Conservation (phyloP, 305 asterid genomes). For the Fraxinus baroniana region DNA sequence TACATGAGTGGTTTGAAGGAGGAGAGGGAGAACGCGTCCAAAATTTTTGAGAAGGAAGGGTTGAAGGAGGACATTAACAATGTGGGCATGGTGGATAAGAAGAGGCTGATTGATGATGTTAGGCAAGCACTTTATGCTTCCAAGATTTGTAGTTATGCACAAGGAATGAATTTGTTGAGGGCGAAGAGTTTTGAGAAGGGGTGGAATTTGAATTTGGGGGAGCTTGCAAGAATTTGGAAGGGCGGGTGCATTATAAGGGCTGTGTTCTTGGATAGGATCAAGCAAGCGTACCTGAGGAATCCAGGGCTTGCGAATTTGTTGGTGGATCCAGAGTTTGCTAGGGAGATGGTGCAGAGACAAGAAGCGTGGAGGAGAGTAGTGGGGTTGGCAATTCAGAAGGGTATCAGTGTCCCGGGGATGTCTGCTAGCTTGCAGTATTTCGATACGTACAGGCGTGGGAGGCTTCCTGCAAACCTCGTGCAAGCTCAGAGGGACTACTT, state of each 20-base stretch:
- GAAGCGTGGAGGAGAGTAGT: conserved; percentile 92
- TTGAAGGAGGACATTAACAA: conserved; percentile 48
- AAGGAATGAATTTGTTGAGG: conserved; percentile 85
- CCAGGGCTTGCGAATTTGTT: conserved; percentile 65
- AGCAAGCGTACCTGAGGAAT: conserved; percentile 82
- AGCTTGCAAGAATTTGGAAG: conserved; percentile 88
- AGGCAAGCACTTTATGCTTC: conserved; percentile 92
- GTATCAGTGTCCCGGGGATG: conserved; percentile 76
- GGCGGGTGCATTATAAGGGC: conserved; percentile 95
- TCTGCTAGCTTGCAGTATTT: conserved; percentile 74
- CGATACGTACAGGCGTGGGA: conserved; percentile 70
- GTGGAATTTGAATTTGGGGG: conserved; percentile 87
- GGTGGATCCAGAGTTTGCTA: conserved; percentile 83
- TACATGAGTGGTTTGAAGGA: conserved; percentile 86
- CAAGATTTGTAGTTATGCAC: conserved; percentile 90
- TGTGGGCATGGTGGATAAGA: conserved; percentile 50
- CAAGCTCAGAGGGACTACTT: conserved; percentile 89
- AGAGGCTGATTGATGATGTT: conserved; percentile 76
- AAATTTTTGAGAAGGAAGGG: conserved; percentile 59
- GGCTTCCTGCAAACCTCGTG: conserved; percentile 80
- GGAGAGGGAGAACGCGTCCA: conserved; percentile 59
- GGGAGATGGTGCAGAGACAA: conserved; percentile 96
- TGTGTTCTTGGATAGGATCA: conserved; percentile 84
- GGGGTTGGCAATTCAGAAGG: conserved; percentile 59
- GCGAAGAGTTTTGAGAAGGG: conserved; percentile 83